Evolutionary conservation across 208 protist genomes (phyloP).

Genomic region (Borovskyia barvae): DNA sequence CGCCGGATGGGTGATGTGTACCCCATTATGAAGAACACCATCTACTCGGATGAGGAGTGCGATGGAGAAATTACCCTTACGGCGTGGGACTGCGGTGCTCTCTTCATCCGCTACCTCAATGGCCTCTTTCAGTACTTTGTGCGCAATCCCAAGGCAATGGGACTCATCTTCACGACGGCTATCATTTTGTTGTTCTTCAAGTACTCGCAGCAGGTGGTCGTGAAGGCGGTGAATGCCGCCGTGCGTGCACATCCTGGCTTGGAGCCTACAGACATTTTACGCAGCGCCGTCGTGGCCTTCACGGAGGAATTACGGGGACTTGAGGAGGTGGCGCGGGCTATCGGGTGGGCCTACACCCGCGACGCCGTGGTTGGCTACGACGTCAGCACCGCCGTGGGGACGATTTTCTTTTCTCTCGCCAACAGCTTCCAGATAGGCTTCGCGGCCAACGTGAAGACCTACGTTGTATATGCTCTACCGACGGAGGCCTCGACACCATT

Average conservation of each 20-base stretch:
- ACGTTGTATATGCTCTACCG: conserved; percentile 32
- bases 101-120: conserved; percentile 51
- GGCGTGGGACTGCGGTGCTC: conserved; percentile 36
- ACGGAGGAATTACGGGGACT: conserved; percentile 36
- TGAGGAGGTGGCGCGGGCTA: conserved; percentile 26
- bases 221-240: conserved; percentile 37
- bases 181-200: conserved; percentile 63
- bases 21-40: conserved; percentile 64
- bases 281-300: conserved; percentile 44
- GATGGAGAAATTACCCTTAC: conserved; percentile 30
- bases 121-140: conserved; percentile 49
- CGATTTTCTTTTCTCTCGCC: conserved; percentile 30
- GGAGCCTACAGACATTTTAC: conserved; percentile 40
- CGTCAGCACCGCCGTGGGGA: conserved; percentile 9
- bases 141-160: conserved; percentile 50
- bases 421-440: conserved; percentile 31
- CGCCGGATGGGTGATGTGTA: conserved; percentile 48
- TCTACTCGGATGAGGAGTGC: conserved; percentile 58
- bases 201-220: conserved; percentile 51
- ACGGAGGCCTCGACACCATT: not conserved
- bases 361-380: conserved; percentile 31
- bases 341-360: conserved; percentile 32
- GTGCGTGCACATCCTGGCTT: conserved; percentile 46
- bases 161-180: conserved; percentile 40
- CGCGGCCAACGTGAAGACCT: conserved; percentile 32